Conservation (phyloP, 192 early-diverging fungal genomes). For the Coemansia sp. region DNA sequence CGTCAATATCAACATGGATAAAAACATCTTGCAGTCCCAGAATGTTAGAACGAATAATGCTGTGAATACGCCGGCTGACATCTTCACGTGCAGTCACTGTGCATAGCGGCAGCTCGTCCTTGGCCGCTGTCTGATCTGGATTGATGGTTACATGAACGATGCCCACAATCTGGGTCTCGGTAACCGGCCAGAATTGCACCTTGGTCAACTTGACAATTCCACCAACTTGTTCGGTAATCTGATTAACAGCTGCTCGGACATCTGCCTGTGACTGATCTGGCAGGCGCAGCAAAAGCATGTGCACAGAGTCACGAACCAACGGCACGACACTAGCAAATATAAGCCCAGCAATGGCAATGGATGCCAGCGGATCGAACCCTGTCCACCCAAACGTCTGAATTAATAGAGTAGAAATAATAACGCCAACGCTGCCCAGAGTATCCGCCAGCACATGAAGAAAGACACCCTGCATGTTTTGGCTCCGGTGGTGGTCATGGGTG, state of each 20-base stretch:
- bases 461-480: constrained; percentile 91
- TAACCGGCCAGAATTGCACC: constrained; percentile 53
- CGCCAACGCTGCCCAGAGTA: constrained; percentile 92
- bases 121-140: constrained; percentile 1
- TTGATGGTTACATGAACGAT: constrained; percentile 25
- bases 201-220: constrained; percentile 16
- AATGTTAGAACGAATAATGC: constrained; percentile 22
- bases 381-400: constrained; percentile 92
- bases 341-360: constrained; percentile 84
- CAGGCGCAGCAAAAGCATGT: constrained; percentile 52
- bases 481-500: constrained; percentile 56
- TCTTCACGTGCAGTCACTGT: constrained; percentile 19
- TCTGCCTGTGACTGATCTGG: constrained; percentile 39
- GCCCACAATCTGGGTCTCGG: constrained; percentile 44
- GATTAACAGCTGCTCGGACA: constrained; percentile 18
- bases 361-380: constrained; percentile 92
- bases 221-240: constrained; percentile 12
- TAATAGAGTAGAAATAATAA: constrained; percentile 89
- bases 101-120: constrained; percentile 32
- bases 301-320: constrained; percentile 71
- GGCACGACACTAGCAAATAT: constrained; percentile 86
- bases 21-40: constrained; percentile 46
- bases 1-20: constrained; percentile 24
- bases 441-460: constrained; percentile 95
- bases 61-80: constrained; percentile 10